A percentile compares a stretch with the other conserved stretches of the same genome.
Evolutionary conservation across 1,284 basidiomycete genomes (phyloP).

Genomic region (Anthracocystis panici-leucophaei): DNA sequence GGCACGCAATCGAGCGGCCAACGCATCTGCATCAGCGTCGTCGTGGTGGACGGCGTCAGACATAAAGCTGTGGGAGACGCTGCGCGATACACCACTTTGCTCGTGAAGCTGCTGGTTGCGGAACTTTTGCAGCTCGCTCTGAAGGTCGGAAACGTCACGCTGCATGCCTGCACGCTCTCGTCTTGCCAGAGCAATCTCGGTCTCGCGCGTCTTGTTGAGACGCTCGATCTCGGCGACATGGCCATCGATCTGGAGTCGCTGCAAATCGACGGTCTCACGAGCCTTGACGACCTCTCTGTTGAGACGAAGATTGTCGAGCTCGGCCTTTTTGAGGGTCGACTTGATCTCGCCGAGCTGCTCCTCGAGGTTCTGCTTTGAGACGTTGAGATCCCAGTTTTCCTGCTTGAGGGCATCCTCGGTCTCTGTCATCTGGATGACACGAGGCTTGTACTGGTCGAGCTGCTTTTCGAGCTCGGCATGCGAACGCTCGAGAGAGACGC

Average conservation of each 20-base stretch:
- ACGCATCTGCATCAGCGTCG: conserved; percentile 34
- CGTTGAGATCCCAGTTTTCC: conserved; percentile 98
- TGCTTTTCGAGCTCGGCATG: conserved; percentile 60
- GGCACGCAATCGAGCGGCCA: conserved; percentile 39
- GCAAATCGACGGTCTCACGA: conserved; percentile 82
- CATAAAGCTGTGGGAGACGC: conserved; percentile 57
- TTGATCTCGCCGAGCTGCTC: conserved; percentile 79
- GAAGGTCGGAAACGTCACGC: conserved; percentile 90
- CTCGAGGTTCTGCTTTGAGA: conserved; percentile 87
- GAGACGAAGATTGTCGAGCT: conserved; percentile 84
- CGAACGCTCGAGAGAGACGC: conserved; percentile 41
- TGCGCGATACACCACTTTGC: conserved; percentile 35
- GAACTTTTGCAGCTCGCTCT: conserved; percentile 75
- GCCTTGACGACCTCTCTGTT: conserved; percentile 80
- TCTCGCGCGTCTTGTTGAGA: conserved; percentile 87
- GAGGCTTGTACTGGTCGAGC: conserved; percentile 60
- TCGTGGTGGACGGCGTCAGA: conserved; percentile 40
- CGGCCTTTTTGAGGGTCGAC: conserved; percentile 77
- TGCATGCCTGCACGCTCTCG: conserved; percentile 87
- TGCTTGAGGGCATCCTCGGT: conserved; percentile 82
- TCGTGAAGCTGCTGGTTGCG: conserved; percentile 47
- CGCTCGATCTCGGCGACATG: conserved; percentile 78
- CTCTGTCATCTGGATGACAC: conserved; percentile 59
- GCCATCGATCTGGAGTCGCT: conserved; percentile 87
- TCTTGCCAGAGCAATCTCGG: conserved; percentile 88